Evolutionary conservation across 768 basidiomycete species (phyloP), one percentile per base, ranked within the genome.

Genomic region (Paxillus involutus): DNA sequence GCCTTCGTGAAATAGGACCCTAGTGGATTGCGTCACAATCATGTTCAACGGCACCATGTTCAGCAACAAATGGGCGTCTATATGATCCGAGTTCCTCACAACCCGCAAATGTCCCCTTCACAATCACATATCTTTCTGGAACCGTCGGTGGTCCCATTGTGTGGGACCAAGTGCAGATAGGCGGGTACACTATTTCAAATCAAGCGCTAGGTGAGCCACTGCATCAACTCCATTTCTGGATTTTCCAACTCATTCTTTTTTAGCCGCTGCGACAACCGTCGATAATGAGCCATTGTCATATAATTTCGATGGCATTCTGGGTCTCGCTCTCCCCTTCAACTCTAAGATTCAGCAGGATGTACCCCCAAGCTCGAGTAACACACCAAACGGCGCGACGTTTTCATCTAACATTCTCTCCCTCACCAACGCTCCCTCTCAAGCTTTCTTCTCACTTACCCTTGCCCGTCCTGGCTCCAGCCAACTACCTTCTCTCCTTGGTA

Each of bases 11-110:
- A 26, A 47, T 6, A 29, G 19, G 33, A 41, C 47, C 41, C 21
- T 56, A 91, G 89, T 92, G 90, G 90, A 73, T 92, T 43, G 85
- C 86, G 0, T 86, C 87, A 1, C 78, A 76, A 11, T 79, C 81
- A 3, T 92, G 91, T 57, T 73, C 79, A 2, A 77, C 84, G 0
- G 71, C 78, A 0, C 59, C 74, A 0, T 91, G 89, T 59, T 68
- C 68, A 16, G 66, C 72, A 14, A 75, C 78, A 0, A 66, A 64
- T 33, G 80, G 80, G 16, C 73, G 73, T 9, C 66, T 77, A 3
- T 92, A 90, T 64, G 77, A 89, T 53, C 78, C 88, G 1, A 73
- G 75, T 19, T 67, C 65, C 2, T 77, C 85, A 1, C 70, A 56
- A 1, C 51, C 72, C 0, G 82, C 87, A 0, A 75, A 69, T 8